Evolutionary conservation across 2,329 filamentous ascomycete species (phyloP).

Genomic region (Didymella exigua): DNA sequence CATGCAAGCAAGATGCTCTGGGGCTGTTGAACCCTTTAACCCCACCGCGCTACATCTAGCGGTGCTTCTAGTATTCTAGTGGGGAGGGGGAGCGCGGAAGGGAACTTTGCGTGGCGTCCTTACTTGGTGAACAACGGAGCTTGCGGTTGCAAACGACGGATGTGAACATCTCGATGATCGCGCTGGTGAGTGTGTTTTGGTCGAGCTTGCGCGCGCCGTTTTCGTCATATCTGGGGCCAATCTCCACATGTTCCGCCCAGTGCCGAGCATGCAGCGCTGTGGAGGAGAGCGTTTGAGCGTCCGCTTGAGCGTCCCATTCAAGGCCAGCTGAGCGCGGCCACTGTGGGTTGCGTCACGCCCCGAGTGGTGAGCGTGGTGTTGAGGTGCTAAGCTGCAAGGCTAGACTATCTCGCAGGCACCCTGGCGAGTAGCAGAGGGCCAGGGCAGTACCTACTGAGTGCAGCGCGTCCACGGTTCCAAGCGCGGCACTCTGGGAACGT

Average conservation of each 20-base stretch:
- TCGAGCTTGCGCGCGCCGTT: slow-evolving; percentile 1
- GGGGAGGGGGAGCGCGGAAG: slow-evolving; percentile 3
- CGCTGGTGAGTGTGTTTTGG: slow-evolving; percentile 2
- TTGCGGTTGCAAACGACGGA: not conserved
- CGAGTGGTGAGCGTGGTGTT: slow-evolving; percentile 28
- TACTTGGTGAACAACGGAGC: not conserved
- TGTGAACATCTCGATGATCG: not conserved
- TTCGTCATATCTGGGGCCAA: slow-evolving; percentile 9
- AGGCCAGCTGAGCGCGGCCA: slow-evolving; percentile 8
- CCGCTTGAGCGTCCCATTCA: not conserved
- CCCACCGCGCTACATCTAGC: slow-evolving; percentile 13
- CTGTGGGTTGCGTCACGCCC: slow-evolving; percentile 20
- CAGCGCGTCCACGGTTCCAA: slow-evolving; percentile 8
- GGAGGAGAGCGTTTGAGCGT: not conserved
- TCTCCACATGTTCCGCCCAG: slow-evolving; percentile 23
- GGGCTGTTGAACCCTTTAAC: slow-evolving; percentile 16
- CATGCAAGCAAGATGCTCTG: not conserved
- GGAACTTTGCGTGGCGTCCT: not conserved
- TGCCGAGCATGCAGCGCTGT: slow-evolving; percentile 5
- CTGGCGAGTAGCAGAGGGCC: slow-evolving; percentile 15
- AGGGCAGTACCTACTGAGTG: slow-evolving; percentile 3
- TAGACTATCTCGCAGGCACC: slow-evolving; percentile 24
- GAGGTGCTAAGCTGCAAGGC: slow-evolving; percentile 31
- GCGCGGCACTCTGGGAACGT: slow-evolving; percentile 8
- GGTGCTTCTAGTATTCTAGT: slow-evolving; percentile 10